phyloP scores from a whole-genome alignment of 345 rosid species.

The Pseudoturritis turrita region DNA sequence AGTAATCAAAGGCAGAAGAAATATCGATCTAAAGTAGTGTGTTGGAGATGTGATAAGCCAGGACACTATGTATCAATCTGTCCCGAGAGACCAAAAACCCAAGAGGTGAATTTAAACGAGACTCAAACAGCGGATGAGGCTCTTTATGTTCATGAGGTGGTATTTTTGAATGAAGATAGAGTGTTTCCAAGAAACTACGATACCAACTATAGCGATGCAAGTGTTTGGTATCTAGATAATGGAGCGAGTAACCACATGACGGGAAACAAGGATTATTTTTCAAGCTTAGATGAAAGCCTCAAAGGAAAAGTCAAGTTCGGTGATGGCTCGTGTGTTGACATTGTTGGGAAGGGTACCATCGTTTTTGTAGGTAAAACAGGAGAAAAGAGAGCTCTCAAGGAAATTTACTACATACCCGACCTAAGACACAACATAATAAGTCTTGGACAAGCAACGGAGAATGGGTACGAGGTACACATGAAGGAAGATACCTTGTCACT shows the following conservation, averaged over 20 bases:
- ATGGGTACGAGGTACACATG: background rate
- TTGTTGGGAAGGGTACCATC: background rate
- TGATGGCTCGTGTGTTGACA: background rate
- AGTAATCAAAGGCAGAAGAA: too few relatives aligned
- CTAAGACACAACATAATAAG: background rate
- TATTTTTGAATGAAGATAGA: background rate
- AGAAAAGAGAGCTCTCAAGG: background rate
- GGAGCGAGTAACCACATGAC: background rate
- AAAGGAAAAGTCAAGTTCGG: background rate
- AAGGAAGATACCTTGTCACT: background rate
- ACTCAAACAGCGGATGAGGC: background rate
- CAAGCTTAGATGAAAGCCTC: background rate
- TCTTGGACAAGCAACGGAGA: background rate
- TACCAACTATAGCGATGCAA: too few relatives aligned
- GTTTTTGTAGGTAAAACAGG: background rate
- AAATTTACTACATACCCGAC: background rate
- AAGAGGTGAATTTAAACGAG: background rate
- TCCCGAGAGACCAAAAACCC: background rate
- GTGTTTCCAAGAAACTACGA: too few relatives aligned
- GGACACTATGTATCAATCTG: too few relatives aligned
- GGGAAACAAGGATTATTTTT: background rate
- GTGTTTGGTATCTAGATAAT: background rate
- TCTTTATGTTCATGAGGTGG: background rate
- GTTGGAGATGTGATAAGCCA: too few relatives aligned
- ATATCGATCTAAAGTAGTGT: too few relatives aligned